Conservation (phyloP, 352 stramenopile species). For the Phytopythium montanum region DNA sequence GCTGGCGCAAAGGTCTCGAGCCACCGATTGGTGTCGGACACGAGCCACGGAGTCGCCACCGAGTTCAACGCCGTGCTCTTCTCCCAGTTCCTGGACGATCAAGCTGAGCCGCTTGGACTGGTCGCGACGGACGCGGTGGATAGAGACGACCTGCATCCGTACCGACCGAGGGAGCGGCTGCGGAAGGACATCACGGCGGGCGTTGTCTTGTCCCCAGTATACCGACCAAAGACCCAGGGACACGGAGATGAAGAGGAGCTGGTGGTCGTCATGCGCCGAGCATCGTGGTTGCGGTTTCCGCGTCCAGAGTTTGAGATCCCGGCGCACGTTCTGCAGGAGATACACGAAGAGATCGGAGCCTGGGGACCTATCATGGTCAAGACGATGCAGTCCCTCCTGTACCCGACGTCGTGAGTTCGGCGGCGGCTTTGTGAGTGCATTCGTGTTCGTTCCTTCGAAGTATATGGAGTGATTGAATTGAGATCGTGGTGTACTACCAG, state of each 20-base stretch:
- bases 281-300: slow-evolving; percentile 23
- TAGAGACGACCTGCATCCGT: slow-evolving; percentile 44
- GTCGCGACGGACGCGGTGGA: slow-evolving; percentile 34
- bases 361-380: slow-evolving; percentile 2
- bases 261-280: slow-evolving; percentile 27
- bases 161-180: slow-evolving; percentile 22
- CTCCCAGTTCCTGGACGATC: slow-evolving; percentile 22
- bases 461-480: no score
- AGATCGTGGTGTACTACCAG: no score
- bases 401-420: neutral
- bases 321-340: neutral
- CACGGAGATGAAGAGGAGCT: slow-evolving; percentile 16
- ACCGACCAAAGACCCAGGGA: neutral
- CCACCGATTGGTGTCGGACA: slow-evolving; percentile 36
- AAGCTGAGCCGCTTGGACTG: slow-evolving; percentile 19
- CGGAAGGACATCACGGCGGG: slow-evolving; percentile 34
- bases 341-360: neutral
- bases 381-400: slow-evolving; percentile 2
- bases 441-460: no score
- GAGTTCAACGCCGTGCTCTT: slow-evolving; percentile 11
- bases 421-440: no score
- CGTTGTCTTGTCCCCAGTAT: slow-evolving; percentile 17
- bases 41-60: slow-evolving; percentile 15
- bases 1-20: slow-evolving; percentile 28
- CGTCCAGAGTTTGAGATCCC: slow-evolving; percentile 11